Evolutionary conservation across 129 eudicot species (phyloP), one percentile per base, ranked within the genome.

Genomic region (Artemisia argyi): DNA sequence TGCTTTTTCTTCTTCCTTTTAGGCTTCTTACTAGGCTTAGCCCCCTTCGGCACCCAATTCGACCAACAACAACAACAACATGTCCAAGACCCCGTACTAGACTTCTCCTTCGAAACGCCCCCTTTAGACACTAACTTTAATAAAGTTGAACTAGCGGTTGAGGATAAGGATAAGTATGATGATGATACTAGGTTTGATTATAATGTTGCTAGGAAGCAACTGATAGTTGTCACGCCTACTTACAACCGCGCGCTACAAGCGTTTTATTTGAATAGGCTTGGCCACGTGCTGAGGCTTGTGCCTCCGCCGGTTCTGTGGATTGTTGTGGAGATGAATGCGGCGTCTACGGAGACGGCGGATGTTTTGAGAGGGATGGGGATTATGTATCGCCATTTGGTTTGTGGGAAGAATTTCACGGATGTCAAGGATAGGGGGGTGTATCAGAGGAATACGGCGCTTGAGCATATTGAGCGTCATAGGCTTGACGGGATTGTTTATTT

Each of bases 401-500:
- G 97, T 61, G 26, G 24, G 35, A 90, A 79, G 77, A 94, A 94
- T 83, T 65, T 72, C 62, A 90, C 98, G 2, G 72, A 80, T 74
- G 63, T 87, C 13, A 94, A 94, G 82, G 98, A 94, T 54, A 82
- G 98, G 60, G 98, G 98, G 9, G 98, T 94, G 66, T 91, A 90
- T 69, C 98, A 94, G 81, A 73, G 98, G 74, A 94, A 94, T 64
- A 81, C 80, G 26, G 98, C 97, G 11, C 80, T 94, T 24, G 91
- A 90, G 72, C 98, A 94, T 72, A 94, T 94, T 55, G 93, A 90
- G 81, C 83, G 52, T 28, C 98, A 90, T 73, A 87, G 73, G 85
- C 98, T 94, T 70, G 89, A 94, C 78, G 98, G 98, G 24, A 81
- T 90, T 64, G 98, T 94, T 53, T 94, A 87, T 76, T 94, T 94